Base-by-base conservation (phyloP, 2,329 filamentous ascomycete species). In the Exophiala oligosperma region DNA sequence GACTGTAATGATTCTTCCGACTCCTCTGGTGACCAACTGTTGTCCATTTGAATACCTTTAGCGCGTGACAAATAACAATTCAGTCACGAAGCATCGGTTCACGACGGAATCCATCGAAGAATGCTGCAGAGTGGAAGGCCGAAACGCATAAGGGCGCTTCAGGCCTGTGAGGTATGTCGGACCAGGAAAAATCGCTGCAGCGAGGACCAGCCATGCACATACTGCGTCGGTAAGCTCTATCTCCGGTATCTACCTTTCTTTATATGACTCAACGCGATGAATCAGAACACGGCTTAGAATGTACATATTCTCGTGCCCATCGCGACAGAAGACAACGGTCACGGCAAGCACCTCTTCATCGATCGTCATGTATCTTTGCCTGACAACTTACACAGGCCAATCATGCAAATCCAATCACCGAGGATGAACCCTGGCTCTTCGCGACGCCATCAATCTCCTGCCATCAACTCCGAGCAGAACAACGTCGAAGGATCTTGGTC, bases 181-280 rank as follows among this genome's bases (percentile, higher is more conserved):
- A 60, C 70, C 48, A 79, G 79, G 67, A 80, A 80, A 67, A 78
- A 80, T 67, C 78, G 77, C 62, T 80, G 77, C 64, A 76, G 79
- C 61, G 77, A 79, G 61, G 67, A 68, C 28, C 74, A 72, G 58
- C 77, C 76, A 26, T 79, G 77, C 63, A 70, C 70, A 8, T 74
- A 77, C 56, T 79, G 76, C 66, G 73, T 71, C 63, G 76, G 76
- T 78, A 65, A 60, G 73, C 64, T 23, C 28, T 5, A 14, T 28
- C 12, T 26, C n/a, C 28, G n/a, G 35, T 37, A 17, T 38, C 50
- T 40, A 17, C 12, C 46, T 44, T 9, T 17, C 6, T 26, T 28
- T 40, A 24, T 28, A 21, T 44, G 21, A 17, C 5, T 50, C 23
- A 29, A 17, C 46, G 64, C 63, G 63, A 60, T 61, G 52, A 61